These are phyloP conservation scores for Maudiozyma barnettii DNA, from an alignment of 805 yeast genomes.

Conservation along the genomic window DNA sequence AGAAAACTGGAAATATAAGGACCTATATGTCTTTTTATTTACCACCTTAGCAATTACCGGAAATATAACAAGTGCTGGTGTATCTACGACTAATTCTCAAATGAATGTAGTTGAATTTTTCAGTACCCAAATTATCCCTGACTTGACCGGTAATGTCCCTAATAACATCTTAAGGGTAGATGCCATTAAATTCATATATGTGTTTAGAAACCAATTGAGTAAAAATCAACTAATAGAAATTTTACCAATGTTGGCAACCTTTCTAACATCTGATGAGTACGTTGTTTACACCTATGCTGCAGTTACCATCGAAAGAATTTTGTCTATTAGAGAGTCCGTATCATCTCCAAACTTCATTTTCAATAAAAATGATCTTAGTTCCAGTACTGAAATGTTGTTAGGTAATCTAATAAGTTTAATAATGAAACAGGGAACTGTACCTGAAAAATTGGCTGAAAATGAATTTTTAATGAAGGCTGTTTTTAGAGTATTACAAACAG, in stretches of 20 bases:
- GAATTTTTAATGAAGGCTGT: slow-evolving; percentile 85
- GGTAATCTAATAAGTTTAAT: slow-evolving; percentile 60
- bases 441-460: slow-evolving; percentile 90
- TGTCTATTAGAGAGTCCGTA: slow-evolving; percentile 55
- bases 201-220: slow-evolving; percentile 86
- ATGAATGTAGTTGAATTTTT: slow-evolving; percentile 86
- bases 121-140: slow-evolving; percentile 69
- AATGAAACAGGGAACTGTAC: slow-evolving; percentile 48
- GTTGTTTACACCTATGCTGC: slow-evolving; percentile 92
- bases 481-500: slow-evolving; percentile 69
- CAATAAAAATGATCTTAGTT: slow-evolving; percentile 60
- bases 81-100: slow-evolving; percentile 72
- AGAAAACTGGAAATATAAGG: slow-evolving; percentile 74
- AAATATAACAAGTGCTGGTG: slow-evolving; percentile 75
- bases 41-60: slow-evolving; percentile 90
- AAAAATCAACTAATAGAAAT: slow-evolving; percentile 73
- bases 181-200: slow-evolving; percentile 82
- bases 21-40: slow-evolving; percentile 76
- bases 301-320: slow-evolving; percentile 79
- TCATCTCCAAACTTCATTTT: slow-evolving; percentile 53
- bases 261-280: slow-evolving; percentile 54
- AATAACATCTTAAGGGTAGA: slow-evolving; percentile 82
- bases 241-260: slow-evolving; percentile 66
- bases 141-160: slow-evolving; percentile 48
- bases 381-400: slow-evolving; percentile 52